Base-by-base conservation (phyloP, 805 yeast species). In the Wickerhamiella azyma region DNA sequence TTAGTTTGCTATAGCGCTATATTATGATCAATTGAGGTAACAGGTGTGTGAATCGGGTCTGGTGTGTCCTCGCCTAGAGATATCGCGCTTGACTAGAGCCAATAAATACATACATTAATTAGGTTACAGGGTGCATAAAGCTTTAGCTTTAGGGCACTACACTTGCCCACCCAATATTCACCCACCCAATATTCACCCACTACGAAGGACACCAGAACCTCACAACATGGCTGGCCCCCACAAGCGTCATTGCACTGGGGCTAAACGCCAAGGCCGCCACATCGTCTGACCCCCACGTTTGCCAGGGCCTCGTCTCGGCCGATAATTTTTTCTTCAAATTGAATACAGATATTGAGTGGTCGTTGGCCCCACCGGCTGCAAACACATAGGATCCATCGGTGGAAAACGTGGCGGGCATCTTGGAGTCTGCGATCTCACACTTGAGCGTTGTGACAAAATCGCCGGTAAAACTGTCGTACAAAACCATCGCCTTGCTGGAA, bases 401-500 rank as follows among this genome's bases (percentile, higher is more conserved):
- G 0, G 84, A 67, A 36, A 79, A 72, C 16, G 81, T 66, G 1
- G 76, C 70, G 0, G 77, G 69, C 46, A 74, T 73, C 39, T 75
- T 70, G n/a, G 62, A 48, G 1, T 56, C 64, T 4, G 53, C 46
- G 11, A 60, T 55, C 5, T 76, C 61, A 0, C 81, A 81, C 1
- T 60, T 56, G n/a, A 80, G 62, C 17, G 60, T 60, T 24, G 73
- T 65, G 49, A 71, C 55, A 5, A 69, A 57, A 9, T 68, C 61
- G 16, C 92, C 92, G 54, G 68, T 70, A 51, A 77, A 79, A 0
- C 94, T 79, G 56, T 86, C 94, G 26, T 79, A 58, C 1, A 86
- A 62, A 14, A 33, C 24, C 44, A 78, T 66, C 57, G 81, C 86
- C 37, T 64, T 61, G 3, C 76, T 71, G 26, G 71, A 71, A 4